phyloP scores from a whole-genome alignment of 83 land plant genomes.

The Picea abies region DNA sequence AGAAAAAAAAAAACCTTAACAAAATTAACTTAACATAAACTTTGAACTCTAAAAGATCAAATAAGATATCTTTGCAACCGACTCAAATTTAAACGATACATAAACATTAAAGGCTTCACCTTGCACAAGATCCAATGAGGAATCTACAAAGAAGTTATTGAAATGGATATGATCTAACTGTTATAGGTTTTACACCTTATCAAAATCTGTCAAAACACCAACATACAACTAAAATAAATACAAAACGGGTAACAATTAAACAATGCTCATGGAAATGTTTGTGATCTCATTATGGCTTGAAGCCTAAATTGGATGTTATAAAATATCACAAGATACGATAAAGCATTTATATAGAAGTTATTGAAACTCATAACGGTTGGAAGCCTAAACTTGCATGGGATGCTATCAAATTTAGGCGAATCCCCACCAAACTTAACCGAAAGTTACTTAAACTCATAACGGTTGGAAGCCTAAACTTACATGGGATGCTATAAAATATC shows the following conservation, averaged over 20 bases:
- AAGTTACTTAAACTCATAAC: background rate
- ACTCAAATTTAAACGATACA: no score
- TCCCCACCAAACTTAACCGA: conserved; percentile 96
- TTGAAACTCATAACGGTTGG: background rate
- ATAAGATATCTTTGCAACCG: no score
- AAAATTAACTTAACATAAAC: no score
- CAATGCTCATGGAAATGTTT: background rate
- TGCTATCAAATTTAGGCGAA: conserved; percentile 87
- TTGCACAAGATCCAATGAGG: no score
- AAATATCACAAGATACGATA: no score
- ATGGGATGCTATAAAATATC: conserved; percentile 90
- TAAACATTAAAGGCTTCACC: no score
- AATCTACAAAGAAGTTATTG: no score
- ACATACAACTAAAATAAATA: background rate
- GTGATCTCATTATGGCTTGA: no score
- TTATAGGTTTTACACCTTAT: background rate
- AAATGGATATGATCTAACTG: no score
- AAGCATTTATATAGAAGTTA: background rate
- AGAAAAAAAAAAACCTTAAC: no score
- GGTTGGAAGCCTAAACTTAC: conserved; percentile 35
- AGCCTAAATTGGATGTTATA: no score
- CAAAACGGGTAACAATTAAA: background rate
- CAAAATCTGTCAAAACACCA: background rate
- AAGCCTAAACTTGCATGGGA: conserved; percentile 64
- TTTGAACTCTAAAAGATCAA: no score